Conservation (phyloP, 73 alveolate species). For the Paramecium sonneborni region DNA sequence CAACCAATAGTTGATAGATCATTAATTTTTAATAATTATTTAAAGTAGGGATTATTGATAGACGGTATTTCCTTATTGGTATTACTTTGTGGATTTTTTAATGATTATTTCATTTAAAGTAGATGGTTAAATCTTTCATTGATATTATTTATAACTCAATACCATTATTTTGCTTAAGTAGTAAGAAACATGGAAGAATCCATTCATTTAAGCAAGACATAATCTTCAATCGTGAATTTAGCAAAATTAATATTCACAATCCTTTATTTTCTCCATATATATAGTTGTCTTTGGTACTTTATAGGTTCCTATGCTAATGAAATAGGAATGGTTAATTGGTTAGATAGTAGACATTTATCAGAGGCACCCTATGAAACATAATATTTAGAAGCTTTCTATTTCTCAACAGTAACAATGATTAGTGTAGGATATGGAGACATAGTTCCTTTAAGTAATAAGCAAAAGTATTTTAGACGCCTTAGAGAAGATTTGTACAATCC, state of each 20-base stretch:
- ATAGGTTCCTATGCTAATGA: constrained; percentile 8
- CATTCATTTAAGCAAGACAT: neutral
- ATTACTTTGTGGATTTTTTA: neutral
- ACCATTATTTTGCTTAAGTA: neutral
- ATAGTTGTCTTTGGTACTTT: neutral
- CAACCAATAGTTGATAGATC: constrained; percentile 31
- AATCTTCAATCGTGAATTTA: neutral
- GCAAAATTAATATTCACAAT: neutral
- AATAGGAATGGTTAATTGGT: constrained; percentile 4
- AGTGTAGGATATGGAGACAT: constrained; percentile 67
- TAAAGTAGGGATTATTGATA: neutral
- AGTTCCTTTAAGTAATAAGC: constrained; percentile 15
- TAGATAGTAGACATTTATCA: neutral
- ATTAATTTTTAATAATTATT: neutral
- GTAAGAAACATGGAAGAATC: constrained; percentile 27
- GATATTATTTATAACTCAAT: neutral
- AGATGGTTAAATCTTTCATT: neutral
- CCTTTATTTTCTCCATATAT: constrained; percentile 10
- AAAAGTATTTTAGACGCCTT: neutral
- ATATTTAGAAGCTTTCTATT: constrained; percentile 59
- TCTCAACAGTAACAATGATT: constrained; percentile 58
- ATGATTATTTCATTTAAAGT: neutral
- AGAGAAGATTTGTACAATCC: constrained; percentile 19
- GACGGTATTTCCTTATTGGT: constrained; percentile 1
- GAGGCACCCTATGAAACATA: neutral